These are phyloP conservation scores for Circinella umbellata DNA, from an alignment of 371 early-diverging fungal species.

Conservation along the genomic window DNA sequence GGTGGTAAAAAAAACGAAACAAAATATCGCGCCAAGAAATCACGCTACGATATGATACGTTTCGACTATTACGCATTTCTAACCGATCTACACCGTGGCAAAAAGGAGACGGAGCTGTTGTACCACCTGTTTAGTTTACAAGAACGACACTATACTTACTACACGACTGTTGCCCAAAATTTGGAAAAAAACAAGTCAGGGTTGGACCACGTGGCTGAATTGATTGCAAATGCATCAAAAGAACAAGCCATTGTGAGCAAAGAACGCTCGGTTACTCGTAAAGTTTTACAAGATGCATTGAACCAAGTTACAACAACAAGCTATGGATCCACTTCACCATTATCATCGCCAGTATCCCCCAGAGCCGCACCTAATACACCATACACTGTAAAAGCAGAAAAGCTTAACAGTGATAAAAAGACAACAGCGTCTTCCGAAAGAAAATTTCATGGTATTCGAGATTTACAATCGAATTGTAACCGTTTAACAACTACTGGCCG, in stretches of 20 bases:
- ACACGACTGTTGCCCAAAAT: constrained; percentile 23
- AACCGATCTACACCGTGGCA: constrained; percentile 67
- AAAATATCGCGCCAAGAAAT: constrained; percentile 26
- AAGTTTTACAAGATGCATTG: constrained; percentile 21
- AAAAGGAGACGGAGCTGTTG: constrained; percentile 71
- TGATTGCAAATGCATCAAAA: constrained; percentile 44
- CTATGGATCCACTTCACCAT: neutral
- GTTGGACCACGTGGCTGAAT: constrained; percentile 33
- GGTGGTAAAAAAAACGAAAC: constrained; percentile 23
- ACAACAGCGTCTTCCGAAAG: constrained; percentile 11
- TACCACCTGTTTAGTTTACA: constrained; percentile 59
- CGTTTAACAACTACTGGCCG: constrained; percentile 42
- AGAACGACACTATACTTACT: constrained; percentile 55
- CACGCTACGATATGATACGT: constrained; percentile 67
- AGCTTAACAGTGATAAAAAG: constrained; percentile 13
- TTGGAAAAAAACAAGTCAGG: constrained; percentile 25
- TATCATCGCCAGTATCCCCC: too few species aligned
- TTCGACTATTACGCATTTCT: constrained; percentile 73
- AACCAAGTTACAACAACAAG: neutral
- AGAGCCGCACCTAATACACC: neutral
- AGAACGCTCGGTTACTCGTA: constrained; percentile 39
- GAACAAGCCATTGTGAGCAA: constrained; percentile 42
- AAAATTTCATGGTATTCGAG: constrained; percentile 68
- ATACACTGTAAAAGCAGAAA: neutral
- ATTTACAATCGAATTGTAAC: constrained; percentile 60